A percentile compares a stretch with the other conserved stretches of the same genome.
These are phyloP conservation scores for Pseudogymnoascus destructans DNA, from an alignment of 2,329 filamentous ascomycete species.

Conservation along the genomic window DNA sequence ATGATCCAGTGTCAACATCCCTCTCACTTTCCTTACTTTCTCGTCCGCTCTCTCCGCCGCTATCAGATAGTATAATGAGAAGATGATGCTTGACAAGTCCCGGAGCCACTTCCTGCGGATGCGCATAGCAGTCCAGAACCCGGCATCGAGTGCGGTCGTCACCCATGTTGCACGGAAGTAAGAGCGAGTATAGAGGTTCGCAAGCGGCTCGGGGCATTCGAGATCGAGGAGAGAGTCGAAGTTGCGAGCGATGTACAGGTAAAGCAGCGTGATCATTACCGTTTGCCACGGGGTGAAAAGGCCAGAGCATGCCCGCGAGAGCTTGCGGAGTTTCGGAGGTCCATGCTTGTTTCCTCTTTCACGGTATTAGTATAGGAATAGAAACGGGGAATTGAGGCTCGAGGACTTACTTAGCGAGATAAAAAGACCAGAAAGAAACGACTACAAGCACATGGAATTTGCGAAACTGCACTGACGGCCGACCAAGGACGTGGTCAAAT, in stretches of 20 bases:
- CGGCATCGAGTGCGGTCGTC: slow-evolving; percentile 83
- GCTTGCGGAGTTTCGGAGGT: slow-evolving; percentile 56
- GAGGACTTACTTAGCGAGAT: slow-evolving; percentile 54
- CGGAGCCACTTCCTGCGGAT: slow-evolving; percentile 69
- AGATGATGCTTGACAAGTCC: slow-evolving; percentile 70
- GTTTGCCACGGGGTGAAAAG: slow-evolving; percentile 81
- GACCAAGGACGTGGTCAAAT: slow-evolving; percentile 76
- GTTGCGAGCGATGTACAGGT: slow-evolving; percentile 83
- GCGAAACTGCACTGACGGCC: slow-evolving; percentile 80
- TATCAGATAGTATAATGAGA: slow-evolving; percentile 81
- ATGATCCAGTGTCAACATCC: slow-evolving; percentile 79
- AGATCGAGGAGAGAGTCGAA: slow-evolving; percentile 86
- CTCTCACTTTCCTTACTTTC: slow-evolving; percentile 84
- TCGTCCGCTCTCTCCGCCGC: slow-evolving; percentile 91
- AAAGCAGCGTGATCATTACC: slow-evolving; percentile 74
- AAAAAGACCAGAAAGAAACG: slow-evolving; percentile 79
- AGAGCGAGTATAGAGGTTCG: slow-evolving; percentile 81
- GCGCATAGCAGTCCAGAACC: slow-evolving; percentile 97
- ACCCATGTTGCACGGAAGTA: slow-evolving; percentile 98
- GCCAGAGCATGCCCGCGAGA: slow-evolving; percentile 59
- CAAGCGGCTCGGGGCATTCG: slow-evolving; percentile 83
- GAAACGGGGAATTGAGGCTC: background rate
- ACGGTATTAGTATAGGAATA: slow-evolving; percentile 11
- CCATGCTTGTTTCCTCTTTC: slow-evolving; percentile 73
- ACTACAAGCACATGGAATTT: slow-evolving; percentile 88